Evolutionary conservation across 495 filamentous ascomycete genomes (phyloP).

Genomic region (Hypoxylon rickii): DNA sequence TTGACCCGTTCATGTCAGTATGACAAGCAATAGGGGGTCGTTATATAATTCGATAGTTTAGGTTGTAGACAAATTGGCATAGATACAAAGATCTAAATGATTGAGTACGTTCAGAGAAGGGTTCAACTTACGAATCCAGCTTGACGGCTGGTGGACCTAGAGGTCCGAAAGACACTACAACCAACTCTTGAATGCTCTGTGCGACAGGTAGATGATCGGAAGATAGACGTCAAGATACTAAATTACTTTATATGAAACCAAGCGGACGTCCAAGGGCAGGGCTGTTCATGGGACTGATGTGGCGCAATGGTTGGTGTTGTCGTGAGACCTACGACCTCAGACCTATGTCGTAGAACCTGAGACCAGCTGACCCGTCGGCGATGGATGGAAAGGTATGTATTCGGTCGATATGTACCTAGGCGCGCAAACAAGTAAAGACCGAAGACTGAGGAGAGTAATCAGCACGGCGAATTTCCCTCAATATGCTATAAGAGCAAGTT

Average conservation of each 20-base stretch:
- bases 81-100: no score
- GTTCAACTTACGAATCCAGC: conserved; percentile 41
- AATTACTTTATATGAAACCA: conserved; percentile 12
- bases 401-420: conserved; percentile 3
- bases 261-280: conserved; percentile 9
- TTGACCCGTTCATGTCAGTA: conserved; percentile 45
- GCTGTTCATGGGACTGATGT: conserved; percentile 25
- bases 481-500: conserved; percentile 1
- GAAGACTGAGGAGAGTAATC: conserved; percentile 19
- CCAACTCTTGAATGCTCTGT: conserved; percentile 26
- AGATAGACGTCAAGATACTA: conserved; percentile 17
- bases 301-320: conserved; percentile 17
- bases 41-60: no score
- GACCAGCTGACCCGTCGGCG: conserved; percentile 24
- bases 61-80: no score
- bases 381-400: conserved; percentile 3
- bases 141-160: conserved; percentile 42
- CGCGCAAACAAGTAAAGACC: conserved; percentile 6
- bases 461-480: conserved; percentile 11
- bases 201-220: conserved; percentile 27
- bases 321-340: conserved; percentile 33
- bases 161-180: conserved; percentile 33
- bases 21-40: not conserved
- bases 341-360: conserved; percentile 6
- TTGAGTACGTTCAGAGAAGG: not conserved